Conservation (phyloP, 371 early-diverging fungal species). For the Circinella minor region DNA sequence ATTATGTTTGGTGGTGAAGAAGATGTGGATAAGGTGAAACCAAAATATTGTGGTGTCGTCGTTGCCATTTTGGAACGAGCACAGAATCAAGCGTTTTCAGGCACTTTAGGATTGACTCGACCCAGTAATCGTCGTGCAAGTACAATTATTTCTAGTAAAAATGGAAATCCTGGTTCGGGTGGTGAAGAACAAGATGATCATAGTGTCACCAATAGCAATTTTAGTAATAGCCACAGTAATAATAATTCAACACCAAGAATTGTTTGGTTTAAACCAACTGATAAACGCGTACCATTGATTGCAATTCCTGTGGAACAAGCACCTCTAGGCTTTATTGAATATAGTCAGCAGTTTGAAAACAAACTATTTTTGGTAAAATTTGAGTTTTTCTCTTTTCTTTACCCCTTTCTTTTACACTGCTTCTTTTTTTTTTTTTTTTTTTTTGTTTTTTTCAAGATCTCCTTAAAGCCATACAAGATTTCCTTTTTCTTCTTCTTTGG, state of each 20-base stretch:
- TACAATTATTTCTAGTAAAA: background rate
- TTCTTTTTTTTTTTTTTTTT: too few species aligned
- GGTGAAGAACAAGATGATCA: too few species aligned
- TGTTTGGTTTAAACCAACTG: conserved; percentile 89
- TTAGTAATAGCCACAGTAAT: conserved; percentile 15
- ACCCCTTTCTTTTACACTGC: background rate
- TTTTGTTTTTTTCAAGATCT: too few species aligned
- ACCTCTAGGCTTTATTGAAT: conserved; percentile 67
- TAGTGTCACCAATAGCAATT: background rate
- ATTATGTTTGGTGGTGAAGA: conserved; percentile 58
- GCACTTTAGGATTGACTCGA: conserved; percentile 57
- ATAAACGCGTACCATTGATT: conserved; percentile 80
- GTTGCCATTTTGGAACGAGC: conserved; percentile 70
- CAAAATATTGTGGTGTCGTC: conserved; percentile 66
- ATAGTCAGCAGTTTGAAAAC: conserved; percentile 58
- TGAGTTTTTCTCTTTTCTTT: background rate
- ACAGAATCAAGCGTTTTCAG: conserved; percentile 64
- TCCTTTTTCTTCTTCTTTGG: too few species aligned
- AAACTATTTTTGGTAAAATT: conserved; percentile 55
- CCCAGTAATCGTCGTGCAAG: conserved; percentile 59
- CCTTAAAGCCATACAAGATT: too few species aligned
- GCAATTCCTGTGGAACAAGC: conserved; percentile 75
- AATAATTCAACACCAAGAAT: conserved; percentile 42
- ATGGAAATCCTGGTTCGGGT: too few species aligned
- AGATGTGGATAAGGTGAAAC: conserved; percentile 55